A percentile compares a stretch with the other conserved stretches of the same genome.
These are phyloP conservation scores for Rhizopogon salebrosus DNA, from an alignment of 768 basidiomycete species.

Conservation along the genomic window DNA sequence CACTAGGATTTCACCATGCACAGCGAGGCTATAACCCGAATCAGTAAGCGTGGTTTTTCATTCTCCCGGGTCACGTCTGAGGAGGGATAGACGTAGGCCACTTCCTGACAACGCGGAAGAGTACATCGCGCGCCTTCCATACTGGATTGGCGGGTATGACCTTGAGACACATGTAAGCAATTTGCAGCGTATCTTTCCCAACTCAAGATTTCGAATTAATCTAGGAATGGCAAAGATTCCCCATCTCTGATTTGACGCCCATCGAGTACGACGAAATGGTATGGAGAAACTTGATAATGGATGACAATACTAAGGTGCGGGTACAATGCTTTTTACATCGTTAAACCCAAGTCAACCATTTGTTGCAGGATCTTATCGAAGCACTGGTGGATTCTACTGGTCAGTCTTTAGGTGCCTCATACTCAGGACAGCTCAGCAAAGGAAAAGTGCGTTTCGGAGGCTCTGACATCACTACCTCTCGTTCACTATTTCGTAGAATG, in stretches of 20 bases:
- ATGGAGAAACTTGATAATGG: background rate
- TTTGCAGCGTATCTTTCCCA: background rate
- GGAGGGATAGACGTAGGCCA: background rate
- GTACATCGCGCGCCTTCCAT: background rate
- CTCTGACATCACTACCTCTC: background rate
- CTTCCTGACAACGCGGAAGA: background rate
- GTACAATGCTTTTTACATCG: background rate
- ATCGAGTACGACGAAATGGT: background rate
- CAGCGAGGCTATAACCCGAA: background rate
- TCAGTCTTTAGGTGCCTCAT: background rate
- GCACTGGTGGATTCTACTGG: background rate
- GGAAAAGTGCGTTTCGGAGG: background rate
- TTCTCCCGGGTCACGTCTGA: background rate
- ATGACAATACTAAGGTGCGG: background rate
- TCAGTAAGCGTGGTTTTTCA: background rate
- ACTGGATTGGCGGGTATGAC: background rate
- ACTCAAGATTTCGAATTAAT: background rate
- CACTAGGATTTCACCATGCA: background rate
- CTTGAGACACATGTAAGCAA: background rate
- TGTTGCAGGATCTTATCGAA: background rate
- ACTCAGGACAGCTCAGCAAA: background rate
- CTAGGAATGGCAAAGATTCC: background rate
- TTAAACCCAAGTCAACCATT: background rate
- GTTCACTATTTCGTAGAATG: background rate
- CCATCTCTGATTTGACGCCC: background rate